These are phyloP conservation scores for Incumbomyces delicatus DNA, from an alignment of 2,329 filamentous ascomycete species.

Conservation along the genomic window DNA sequence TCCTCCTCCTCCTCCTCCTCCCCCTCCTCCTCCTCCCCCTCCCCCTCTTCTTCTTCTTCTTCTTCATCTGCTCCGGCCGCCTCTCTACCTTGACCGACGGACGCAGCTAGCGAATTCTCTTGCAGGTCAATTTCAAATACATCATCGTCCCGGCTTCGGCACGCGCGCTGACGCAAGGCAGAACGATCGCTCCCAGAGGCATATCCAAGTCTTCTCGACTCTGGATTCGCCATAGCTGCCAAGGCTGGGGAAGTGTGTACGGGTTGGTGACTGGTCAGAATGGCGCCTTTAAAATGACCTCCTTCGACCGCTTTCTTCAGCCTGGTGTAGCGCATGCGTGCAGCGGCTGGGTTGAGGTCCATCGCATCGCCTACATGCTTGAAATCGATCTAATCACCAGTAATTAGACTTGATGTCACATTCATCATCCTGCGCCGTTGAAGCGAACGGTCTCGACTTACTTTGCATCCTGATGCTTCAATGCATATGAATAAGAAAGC, in stretches of 20 bases:
- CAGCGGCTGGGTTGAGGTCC: conserved; percentile 29
- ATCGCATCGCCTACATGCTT: conserved; percentile 26
- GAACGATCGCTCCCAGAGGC: neutral
- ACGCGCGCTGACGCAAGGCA: neutral
- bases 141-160: neutral
- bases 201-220: conserved; percentile 3
- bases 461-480: conserved; percentile 30
- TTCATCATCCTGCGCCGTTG: neutral
- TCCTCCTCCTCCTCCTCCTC: too few species aligned
- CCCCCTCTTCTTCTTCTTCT: neutral
- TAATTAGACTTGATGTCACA: neutral
- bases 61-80: neutral
- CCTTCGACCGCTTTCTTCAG: conserved; percentile 23
- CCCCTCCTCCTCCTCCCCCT: too few species aligned
- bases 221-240: conserved; percentile 3
- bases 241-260: neutral
- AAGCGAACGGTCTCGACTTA: conserved; percentile 17
- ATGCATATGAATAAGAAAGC: conserved; percentile 36
- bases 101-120: neutral
- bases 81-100: neutral
- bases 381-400: conserved; percentile 30
- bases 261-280: neutral
- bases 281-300: conserved; percentile 1
- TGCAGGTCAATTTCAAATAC: neutral
- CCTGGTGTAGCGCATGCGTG: conserved; percentile 31